Base-by-base conservation (phyloP, 148 eudicot species). In the Nepenthes mirabilis region DNA sequence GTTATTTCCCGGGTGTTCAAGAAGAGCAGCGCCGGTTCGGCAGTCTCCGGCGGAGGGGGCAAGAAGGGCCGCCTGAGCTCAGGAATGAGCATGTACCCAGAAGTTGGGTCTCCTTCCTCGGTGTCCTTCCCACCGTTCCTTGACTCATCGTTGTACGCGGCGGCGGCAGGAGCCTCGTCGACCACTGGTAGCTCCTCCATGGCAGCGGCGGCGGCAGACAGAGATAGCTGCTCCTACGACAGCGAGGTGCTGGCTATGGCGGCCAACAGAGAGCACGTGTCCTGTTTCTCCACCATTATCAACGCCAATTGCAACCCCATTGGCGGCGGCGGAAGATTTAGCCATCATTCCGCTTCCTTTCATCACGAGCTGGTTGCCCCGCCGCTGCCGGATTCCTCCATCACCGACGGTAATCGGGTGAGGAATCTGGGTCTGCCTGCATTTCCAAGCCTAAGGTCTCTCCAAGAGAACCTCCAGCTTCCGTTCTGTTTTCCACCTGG, bases 231-330 rank as follows among this genome's bases (percentile, higher is more conserved):
- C 67, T 49, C 52, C 13, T 49, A 49, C 11, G 79, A 86, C 45
- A 82, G 64, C 56, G 69, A 73, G 54, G 66, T 56, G 14, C 62
- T 58, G 5, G 37, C 62, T 12, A 6, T 52, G 12, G 78, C 71
- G 1, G 68, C 58, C 37, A 61, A 48, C 70, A 63, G 71, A 73
- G 82, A 79, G 94, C 94, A 86, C 94, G 94, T 86, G 86, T 79
- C 94, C 94, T 86, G 94, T 83, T 86, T 86, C 94, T 86, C 94
- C 94, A 86, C 63, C 43, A 23, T 58, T 40, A 55, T 59, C 36
- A 55, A 55, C 52, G 49, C 48, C 56, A 65, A 37, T 70, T 59
- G 47, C 70, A 65, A 63, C 33, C n/a, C 55, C 40, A 47, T 3
- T 13, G 34, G 14, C 33, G 64, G n/a, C 47, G 49, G 35, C 43